These are phyloP conservation scores for Thelonectria discophora DNA, from an alignment of 2,329 filamentous ascomycete genomes.

Conservation along the genomic window DNA sequence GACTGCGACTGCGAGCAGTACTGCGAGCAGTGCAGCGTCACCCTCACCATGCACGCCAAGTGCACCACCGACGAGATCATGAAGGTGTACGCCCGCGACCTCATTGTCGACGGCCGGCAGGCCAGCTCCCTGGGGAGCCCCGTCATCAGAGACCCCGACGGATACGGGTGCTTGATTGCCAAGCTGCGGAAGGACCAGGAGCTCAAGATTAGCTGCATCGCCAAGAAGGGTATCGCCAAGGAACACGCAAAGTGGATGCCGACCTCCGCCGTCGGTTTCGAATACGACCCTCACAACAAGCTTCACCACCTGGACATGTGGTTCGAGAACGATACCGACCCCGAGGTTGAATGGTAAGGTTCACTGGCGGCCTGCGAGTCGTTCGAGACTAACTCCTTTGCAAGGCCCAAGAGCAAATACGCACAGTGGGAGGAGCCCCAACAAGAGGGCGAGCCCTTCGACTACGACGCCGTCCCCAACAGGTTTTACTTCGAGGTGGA, in stretches of 20 bases:
- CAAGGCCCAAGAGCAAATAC: conserved; percentile 83
- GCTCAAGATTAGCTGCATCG: conserved; percentile 88
- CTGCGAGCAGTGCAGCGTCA: conserved; percentile 91
- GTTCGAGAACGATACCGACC: conserved; percentile 81
- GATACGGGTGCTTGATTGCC: conserved; percentile 83
- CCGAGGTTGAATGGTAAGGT: conserved; percentile 83
- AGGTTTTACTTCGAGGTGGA: conserved; percentile 96
- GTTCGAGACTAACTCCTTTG: conserved; percentile 7
- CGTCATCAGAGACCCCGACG: conserved; percentile 83
- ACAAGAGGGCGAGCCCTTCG: conserved; percentile 85
- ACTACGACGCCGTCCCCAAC: conserved; percentile 85
- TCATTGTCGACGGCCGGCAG: conserved; percentile 75
- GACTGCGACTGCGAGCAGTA: conserved; percentile 97
- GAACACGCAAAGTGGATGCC: conserved; percentile 99
- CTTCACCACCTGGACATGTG: conserved; percentile 91
- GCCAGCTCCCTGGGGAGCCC: conserved; percentile 83
- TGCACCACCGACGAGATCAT: conserved; percentile 89
- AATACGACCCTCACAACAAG: conserved; percentile 98
- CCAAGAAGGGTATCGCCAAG: conserved; percentile 98
- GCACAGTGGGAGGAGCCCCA: conserved; percentile 81
- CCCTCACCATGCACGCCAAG: conserved; percentile 83
- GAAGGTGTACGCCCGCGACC: conserved; percentile 91
- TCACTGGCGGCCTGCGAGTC: too few relatives aligned
- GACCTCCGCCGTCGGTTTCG: conserved; percentile 90
- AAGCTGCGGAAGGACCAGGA: conserved; percentile 93